These are phyloP conservation scores for Hanseniaspora osmophila DNA, from an alignment of 805 yeast genomes.

Conservation along the genomic window DNA sequence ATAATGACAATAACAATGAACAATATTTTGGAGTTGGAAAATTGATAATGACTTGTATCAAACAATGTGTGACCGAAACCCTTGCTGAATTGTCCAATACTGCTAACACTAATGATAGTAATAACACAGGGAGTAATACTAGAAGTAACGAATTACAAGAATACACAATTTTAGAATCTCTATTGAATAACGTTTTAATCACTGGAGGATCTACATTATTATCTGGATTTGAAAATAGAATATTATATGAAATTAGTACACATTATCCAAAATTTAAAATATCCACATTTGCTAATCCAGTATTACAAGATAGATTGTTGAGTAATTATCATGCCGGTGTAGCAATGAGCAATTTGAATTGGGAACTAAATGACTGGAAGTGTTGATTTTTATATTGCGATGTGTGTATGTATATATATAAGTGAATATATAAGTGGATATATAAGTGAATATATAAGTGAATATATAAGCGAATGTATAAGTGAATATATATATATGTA, in stretches of 20 bases:
- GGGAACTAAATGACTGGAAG: slow-evolving; percentile 20
- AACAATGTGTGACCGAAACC: neutral
- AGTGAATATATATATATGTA: too few species aligned
- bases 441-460: too few species aligned
- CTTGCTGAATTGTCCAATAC: neutral
- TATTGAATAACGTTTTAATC: slow-evolving; percentile 48
- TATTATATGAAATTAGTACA: slow-evolving; percentile 52
- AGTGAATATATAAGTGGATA: too few species aligned
- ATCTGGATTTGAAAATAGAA: slow-evolving; percentile 69
- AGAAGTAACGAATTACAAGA: slow-evolving; percentile 1
- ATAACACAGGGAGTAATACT: neutral
- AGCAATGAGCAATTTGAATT: slow-evolving; percentile 18
- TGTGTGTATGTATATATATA: too few species aligned
- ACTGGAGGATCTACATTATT: slow-evolving; percentile 70
- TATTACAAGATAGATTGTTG: slow-evolving; percentile 54
- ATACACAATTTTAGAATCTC: neutral
- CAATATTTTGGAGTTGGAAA: neutral
- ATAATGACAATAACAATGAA: neutral
- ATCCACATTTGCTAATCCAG: slow-evolving; percentile 72
- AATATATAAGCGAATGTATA: too few species aligned
- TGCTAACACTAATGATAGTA: neutral
- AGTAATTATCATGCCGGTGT: slow-evolving; percentile 78
- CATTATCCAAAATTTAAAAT: slow-evolving; percentile 75
- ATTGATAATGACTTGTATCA: neutral
- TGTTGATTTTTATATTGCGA: too few species aligned